Evolutionary conservation across 208 protist genomes (phyloP).

Genomic region (Jaenimonas drosophilae): DNA sequence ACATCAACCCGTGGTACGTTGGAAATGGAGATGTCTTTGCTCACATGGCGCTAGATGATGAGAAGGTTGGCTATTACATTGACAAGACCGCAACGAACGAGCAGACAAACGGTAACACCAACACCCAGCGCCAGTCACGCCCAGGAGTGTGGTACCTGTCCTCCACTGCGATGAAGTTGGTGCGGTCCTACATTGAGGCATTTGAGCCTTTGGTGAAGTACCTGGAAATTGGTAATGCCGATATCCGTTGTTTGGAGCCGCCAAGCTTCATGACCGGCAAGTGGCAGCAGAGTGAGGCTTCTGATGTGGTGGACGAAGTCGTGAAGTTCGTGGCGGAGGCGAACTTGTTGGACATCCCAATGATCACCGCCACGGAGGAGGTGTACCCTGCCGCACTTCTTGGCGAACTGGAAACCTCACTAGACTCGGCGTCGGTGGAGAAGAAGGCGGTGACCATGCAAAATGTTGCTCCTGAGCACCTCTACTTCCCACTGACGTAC

Average conservation of each 20-base stretch:
- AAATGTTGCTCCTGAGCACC: constrained; percentile 35
- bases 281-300: constrained; percentile 44
- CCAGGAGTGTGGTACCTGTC: constrained; percentile 80
- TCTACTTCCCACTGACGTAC: constrained; percentile 74
- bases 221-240: constrained; percentile 37
- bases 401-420: constrained; percentile 42
- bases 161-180: constrained; percentile 36
- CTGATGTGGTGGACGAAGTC: constrained; percentile 68
- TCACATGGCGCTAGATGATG: constrained; percentile 48
- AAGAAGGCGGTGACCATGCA: constrained; percentile 25
- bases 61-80: constrained; percentile 54
- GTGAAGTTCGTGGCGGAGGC: constrained; percentile 39
- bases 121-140: constrained; percentile 25
- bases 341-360: constrained; percentile 47
- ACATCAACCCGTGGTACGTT: constrained; percentile 71
- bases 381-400: constrained; percentile 45
- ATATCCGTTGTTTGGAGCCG: constrained; percentile 52
- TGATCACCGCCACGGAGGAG: constrained; percentile 71
- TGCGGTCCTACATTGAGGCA: constrained; percentile 41
- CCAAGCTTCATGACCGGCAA: constrained; percentile 58
- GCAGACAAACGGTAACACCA: constrained; percentile 16
- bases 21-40: constrained; percentile 59
- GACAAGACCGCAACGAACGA: constrained; percentile 32
- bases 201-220: constrained; percentile 66
- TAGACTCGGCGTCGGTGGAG: constrained; percentile 16